Conservation (phyloP, 2,329 filamentous ascomycete genomes). For the Sporothrix humicola region DNA sequence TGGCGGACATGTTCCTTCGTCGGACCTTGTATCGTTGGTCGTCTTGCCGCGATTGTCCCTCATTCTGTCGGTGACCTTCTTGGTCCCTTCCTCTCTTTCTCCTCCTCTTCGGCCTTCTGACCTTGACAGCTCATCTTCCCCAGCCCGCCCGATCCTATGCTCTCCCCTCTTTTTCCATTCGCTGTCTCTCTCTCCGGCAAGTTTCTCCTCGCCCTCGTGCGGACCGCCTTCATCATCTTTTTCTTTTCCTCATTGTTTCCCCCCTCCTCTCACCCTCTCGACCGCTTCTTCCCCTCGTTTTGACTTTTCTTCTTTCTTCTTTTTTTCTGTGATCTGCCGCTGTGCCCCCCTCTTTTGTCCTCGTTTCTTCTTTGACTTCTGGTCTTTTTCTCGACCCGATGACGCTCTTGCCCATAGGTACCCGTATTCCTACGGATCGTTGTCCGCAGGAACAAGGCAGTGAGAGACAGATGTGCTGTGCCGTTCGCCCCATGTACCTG, state of each 20-base stretch:
- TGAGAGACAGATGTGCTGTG: constrained; percentile 26
- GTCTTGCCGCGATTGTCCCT: not conserved
- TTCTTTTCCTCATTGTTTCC: not conserved
- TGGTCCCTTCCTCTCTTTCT: not conserved
- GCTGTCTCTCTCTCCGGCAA: constrained; percentile 4
- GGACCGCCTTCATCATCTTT: not conserved
- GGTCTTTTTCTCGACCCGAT: constrained; percentile 7
- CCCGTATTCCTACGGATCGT: constrained; percentile 13
- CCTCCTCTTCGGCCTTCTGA: not conserved
- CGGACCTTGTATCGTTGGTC: not conserved
- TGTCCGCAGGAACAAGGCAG: constrained; percentile 27
- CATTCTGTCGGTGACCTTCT: constrained; percentile 3
- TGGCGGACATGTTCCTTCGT: constrained; percentile 1
- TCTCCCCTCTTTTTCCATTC: constrained; percentile 12
- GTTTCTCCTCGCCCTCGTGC: not conserved
- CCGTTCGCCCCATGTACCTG: constrained; percentile 15
- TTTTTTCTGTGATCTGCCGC: not conserved
- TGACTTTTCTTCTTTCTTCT: not conserved
- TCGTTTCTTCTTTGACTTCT: not conserved
- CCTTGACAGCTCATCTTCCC: not conserved
- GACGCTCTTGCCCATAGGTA: not conserved
- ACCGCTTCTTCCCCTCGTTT: constrained; percentile 6
- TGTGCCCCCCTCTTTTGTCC: not conserved
- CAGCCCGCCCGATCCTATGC: not conserved
- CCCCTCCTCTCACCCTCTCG: not conserved